Evolutionary conservation across 2,329 filamentous ascomycete species (phyloP).

Genomic region (Triangularia verruculosa): DNA sequence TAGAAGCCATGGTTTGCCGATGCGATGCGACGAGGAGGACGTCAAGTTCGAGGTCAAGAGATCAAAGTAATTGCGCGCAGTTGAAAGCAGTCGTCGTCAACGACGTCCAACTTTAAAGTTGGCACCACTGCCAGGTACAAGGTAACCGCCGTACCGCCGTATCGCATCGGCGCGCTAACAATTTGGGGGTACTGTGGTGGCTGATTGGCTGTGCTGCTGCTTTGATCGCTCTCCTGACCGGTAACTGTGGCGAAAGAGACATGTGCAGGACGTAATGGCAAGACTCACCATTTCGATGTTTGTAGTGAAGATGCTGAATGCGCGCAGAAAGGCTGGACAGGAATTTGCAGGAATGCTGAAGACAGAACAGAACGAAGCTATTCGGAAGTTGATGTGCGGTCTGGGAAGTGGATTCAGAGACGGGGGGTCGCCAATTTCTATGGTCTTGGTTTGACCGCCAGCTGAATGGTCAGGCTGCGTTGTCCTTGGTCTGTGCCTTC

Average conservation of each 20-base stretch:
- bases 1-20: constrained; percentile 46
- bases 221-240: constrained; percentile 24
- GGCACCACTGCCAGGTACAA: constrained; percentile 4
- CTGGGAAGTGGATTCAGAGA: neutral
- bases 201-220: constrained; percentile 9
- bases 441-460: neutral
- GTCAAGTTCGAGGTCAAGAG: neutral
- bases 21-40: neutral
- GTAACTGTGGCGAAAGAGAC: constrained; percentile 22
- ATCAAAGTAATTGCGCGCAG: neutral
- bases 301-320: neutral
- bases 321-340: neutral
- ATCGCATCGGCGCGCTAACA: constrained; percentile 19
- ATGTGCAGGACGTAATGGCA: constrained; percentile 8
- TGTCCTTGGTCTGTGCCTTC: constrained; percentile 13
- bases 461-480: neutral
- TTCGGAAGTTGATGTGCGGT: constrained; percentile 1
- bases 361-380: neutral
- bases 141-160: constrained; percentile 10
- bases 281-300: constrained; percentile 9
- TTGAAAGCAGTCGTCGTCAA: neutral
- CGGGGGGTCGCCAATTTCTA: neutral
- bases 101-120: constrained; percentile 5
- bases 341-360: neutral
- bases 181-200: constrained; percentile 21